Conservation (phyloP, 1,284 basidiomycete species). For the Phellopilus nigrolimitatus region DNA sequence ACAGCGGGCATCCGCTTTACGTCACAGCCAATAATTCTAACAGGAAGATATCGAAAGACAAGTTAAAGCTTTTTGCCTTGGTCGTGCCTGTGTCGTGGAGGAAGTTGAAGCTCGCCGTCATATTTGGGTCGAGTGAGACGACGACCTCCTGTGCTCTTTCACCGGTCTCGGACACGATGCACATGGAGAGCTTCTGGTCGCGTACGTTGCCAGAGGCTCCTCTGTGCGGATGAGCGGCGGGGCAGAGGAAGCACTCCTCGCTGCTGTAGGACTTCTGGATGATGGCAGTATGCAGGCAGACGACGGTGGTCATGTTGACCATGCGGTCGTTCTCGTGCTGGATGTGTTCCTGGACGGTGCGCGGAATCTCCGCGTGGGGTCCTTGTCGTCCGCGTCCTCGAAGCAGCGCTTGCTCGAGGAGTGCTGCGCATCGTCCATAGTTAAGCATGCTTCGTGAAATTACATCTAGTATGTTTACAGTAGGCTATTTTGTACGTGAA, state of each 20-base stretch:
- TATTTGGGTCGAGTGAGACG: conserved; percentile 71
- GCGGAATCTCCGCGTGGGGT: conserved; percentile 73
- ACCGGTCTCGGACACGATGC: conserved; percentile 78
- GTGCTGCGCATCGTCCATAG: too few relatives aligned
- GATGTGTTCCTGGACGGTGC: conserved; percentile 74
- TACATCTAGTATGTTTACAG: too few relatives aligned
- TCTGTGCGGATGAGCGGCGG: conserved; percentile 86
- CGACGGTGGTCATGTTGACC: conserved; percentile 83
- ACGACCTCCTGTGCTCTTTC: conserved; percentile 80
- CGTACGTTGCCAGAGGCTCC: conserved; percentile 80
- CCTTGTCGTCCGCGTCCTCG: conserved; percentile 60
- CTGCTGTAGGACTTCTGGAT: conserved; percentile 91
- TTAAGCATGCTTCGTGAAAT: too few relatives aligned
- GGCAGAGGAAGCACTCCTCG: conserved; percentile 88
- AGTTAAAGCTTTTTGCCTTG: conserved; percentile 89
- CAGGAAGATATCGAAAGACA: too few relatives aligned
- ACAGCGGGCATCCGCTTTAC: too few relatives aligned
- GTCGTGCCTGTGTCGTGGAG: conserved; percentile 85
- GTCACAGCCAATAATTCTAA: too few relatives aligned
- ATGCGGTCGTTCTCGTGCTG: conserved; percentile 65
- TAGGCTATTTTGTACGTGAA: too few relatives aligned
- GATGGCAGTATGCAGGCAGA: conserved; percentile 83
- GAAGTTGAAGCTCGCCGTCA: conserved; percentile 86
- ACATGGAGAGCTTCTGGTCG: conserved; percentile 76
- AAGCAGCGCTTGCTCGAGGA: conserved; percentile 64